Evolutionary conservation across 192 early-diverging fungal species (phyloP).

Genomic region (Umbelopsis sp.): DNA sequence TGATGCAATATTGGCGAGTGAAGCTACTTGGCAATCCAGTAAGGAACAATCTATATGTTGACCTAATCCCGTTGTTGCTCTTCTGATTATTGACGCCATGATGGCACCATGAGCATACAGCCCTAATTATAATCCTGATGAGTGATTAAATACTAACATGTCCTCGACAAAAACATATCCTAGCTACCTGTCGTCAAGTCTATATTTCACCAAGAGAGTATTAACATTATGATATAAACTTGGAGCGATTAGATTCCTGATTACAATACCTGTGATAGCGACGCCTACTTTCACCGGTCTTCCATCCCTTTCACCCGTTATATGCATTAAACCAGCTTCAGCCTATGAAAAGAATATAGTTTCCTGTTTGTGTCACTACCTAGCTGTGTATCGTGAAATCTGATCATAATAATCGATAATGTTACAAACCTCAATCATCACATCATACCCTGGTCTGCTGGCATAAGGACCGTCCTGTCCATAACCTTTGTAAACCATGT

Average conservation of each 20-base stretch:
- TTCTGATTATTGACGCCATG: constrained; percentile 79
- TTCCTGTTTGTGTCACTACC: not conserved
- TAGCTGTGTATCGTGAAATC: no score
- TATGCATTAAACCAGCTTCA: constrained; percentile 95
- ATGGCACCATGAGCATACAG: constrained; percentile 90
- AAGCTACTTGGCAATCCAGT: constrained; percentile 85
- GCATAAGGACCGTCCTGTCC: constrained; percentile 86
- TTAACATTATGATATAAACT: not conserved
- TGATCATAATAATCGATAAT: constrained; percentile 20
- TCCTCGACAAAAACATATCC: not conserved
- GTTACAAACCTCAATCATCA: constrained; percentile 64
- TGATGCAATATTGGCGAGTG: constrained; percentile 88
- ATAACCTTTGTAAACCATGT: constrained; percentile 50
- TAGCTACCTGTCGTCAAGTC: constrained; percentile 60
- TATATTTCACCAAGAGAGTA: constrained; percentile 13
- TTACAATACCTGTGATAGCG: constrained; percentile 78
- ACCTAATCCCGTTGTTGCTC: constrained; percentile 65
- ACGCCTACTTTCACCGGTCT: constrained; percentile 94
- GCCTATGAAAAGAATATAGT: constrained; percentile 40
- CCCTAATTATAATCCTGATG: constrained; percentile 38
- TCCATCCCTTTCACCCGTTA: constrained; percentile 86
- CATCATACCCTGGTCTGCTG: constrained; percentile 86
- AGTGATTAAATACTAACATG: not conserved
- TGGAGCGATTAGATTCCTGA: not conserved
- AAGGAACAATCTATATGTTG: constrained; percentile 89